These are phyloP conservation scores for Neodidymelliopsis sp. DNA, from an alignment of 2,329 filamentous ascomycete genomes.

Conservation along the genomic window DNA sequence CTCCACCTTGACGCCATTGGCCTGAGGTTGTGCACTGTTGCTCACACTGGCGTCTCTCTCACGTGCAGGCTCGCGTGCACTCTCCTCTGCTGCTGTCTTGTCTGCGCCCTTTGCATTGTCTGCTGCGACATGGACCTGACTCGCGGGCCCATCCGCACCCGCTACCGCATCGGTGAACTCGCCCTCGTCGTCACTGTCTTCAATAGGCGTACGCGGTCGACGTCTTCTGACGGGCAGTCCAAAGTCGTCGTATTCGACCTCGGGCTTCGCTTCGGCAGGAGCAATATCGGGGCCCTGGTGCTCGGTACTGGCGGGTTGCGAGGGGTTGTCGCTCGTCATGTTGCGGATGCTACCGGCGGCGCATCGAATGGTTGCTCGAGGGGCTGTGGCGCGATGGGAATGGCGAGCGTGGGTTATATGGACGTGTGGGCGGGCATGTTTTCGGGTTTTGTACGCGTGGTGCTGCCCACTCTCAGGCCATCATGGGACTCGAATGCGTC, in stretches of 20 bases:
- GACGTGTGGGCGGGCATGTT: constrained; percentile 1
- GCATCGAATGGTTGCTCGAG: constrained; percentile 2
- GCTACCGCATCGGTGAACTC: constrained; percentile 40
- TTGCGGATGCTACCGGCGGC: constrained; percentile 25
- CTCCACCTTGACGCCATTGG: constrained; percentile 3
- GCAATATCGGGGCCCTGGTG: constrained; percentile 25
- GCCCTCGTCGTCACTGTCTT: constrained; percentile 38
- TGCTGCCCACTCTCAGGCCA: constrained; percentile 6
- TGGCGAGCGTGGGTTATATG: constrained; percentile 6
- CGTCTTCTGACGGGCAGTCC: constrained; percentile 69
- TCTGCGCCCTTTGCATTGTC: constrained; percentile 21
- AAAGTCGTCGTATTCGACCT: constrained; percentile 71
- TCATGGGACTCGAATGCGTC: constrained; percentile 10
- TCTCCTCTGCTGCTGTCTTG: constrained; percentile 28
- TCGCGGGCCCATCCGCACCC: background rate
- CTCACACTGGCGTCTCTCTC: constrained; percentile 20
- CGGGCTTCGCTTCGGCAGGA: constrained; percentile 20
- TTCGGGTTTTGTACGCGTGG: constrained; percentile 11
- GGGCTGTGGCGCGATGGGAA: background rate
- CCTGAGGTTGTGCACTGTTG: background rate
- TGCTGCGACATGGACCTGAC: constrained; percentile 12
- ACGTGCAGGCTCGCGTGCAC: constrained; percentile 32
- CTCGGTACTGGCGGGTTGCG: constrained; percentile 38
- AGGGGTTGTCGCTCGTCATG: constrained; percentile 39
- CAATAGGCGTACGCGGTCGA: constrained; percentile 37